A percentile compares a stretch with the other conserved stretches of the same genome.
phyloP scores from a whole-genome alignment of 495 filamentous ascomycete species.

The Aspergillus biplanus region DNA sequence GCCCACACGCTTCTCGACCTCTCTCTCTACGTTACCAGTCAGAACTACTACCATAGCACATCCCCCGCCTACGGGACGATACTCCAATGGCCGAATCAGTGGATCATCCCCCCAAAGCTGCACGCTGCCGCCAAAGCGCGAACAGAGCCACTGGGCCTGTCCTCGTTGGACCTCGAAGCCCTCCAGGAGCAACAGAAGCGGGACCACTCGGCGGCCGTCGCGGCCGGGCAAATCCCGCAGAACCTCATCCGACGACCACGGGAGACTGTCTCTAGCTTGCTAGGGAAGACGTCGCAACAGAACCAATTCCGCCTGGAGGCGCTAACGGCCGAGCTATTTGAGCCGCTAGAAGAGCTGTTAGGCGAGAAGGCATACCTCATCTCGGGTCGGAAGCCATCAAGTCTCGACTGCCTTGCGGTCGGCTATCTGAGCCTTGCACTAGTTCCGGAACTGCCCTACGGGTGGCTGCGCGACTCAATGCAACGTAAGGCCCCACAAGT shows the following conservation, averaged over 20 bases:
- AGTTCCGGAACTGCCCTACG: slow-evolving; percentile 67
- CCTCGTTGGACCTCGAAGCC: slow-evolving; percentile 63
- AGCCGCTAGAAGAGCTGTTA: slow-evolving; percentile 67
- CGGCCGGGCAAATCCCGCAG: slow-evolving; percentile 46
- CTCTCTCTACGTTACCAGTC: slow-evolving; percentile 83
- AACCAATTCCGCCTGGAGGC: slow-evolving; percentile 70
- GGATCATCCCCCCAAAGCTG: slow-evolving; percentile 70
- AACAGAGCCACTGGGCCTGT: slow-evolving; percentile 76
- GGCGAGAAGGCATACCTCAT: slow-evolving; percentile 60
- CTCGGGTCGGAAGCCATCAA: slow-evolving; percentile 51
- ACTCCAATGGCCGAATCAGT: slow-evolving; percentile 81
- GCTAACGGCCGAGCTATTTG: slow-evolving; percentile 68
- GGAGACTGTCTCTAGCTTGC: slow-evolving; percentile 44
- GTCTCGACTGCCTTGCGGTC: slow-evolving; percentile 75
- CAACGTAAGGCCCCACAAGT: slow-evolving; percentile 56
- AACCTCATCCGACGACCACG: slow-evolving; percentile 45
- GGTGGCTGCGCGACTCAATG: slow-evolving; percentile 71
- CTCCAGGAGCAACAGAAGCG: slow-evolving; percentile 48
- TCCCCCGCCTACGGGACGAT: slow-evolving; percentile 75
- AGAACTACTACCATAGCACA: slow-evolving; percentile 76
- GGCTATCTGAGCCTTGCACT: slow-evolving; percentile 79
- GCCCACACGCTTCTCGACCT: slow-evolving; percentile 72
- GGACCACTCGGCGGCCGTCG: slow-evolving; percentile 47
- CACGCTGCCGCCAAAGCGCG: slow-evolving; percentile 68
- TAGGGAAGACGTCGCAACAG: slow-evolving; percentile 43